Conservation (phyloP, 2,329 filamentous ascomycete genomes). For the Sporothrix sp. region DNA sequence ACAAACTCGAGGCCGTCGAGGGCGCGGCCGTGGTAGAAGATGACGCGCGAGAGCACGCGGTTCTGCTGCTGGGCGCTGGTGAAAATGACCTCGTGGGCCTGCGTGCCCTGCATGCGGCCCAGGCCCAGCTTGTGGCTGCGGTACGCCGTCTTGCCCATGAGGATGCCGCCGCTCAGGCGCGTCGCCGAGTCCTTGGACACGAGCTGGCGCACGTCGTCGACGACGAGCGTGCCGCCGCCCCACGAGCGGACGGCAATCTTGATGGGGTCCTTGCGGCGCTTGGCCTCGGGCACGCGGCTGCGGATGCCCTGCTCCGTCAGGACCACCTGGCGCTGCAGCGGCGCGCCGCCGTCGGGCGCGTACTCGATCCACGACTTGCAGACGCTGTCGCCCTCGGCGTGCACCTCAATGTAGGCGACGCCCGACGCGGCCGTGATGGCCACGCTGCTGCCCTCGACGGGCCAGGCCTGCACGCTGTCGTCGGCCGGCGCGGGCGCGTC, state of each 20-base stretch:
- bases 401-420: constrained; percentile 78
- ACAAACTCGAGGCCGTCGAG: constrained; percentile 85
- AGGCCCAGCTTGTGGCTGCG: constrained; percentile 64
- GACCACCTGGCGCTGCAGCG: constrained; percentile 60
- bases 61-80: constrained; percentile 57
- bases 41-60: constrained; percentile 64
- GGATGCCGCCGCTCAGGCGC: constrained; percentile 58
- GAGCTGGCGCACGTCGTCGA: constrained; percentile 67
- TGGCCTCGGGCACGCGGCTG: constrained; percentile 58
- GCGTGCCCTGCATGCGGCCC: constrained; percentile 59
- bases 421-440: constrained; percentile 72
- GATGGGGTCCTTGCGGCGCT: constrained; percentile 53
- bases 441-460: constrained; percentile 66
- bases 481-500: constrained; percentile 56
- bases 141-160: constrained; percentile 60
- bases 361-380: constrained; percentile 80
- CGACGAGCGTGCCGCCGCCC: constrained; percentile 60
- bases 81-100: constrained; percentile 64
- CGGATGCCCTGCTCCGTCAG: constrained; percentile 69
- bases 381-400: constrained; percentile 65
- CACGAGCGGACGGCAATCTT: constrained; percentile 67
- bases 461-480: constrained; percentile 75
- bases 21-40: constrained; percentile 65
- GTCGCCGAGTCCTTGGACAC: constrained; percentile 61
- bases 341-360: constrained; percentile 44